Conservation (phyloP, 2,329 filamentous ascomycete species). For the Chaetomiaceae sp. region DNA sequence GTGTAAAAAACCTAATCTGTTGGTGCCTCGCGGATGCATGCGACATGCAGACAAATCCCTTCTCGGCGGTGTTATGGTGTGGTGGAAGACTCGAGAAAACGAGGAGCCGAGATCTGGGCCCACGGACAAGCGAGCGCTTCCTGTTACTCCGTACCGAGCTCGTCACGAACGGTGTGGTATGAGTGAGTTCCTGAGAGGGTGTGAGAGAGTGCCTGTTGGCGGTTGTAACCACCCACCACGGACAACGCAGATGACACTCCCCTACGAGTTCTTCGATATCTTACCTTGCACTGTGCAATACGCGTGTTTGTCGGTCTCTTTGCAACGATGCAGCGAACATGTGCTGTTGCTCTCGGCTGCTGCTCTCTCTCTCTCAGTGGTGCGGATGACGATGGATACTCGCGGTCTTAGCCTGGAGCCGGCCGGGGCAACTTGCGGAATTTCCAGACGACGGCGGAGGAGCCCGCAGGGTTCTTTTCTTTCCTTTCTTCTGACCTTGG, state of each 20-base stretch:
- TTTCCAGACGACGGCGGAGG: background rate
- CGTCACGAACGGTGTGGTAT: no score
- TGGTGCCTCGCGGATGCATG: slow-evolving; percentile 4
- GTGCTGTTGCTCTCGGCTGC: background rate
- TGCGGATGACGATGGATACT: slow-evolving; percentile 7
- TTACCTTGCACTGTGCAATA: background rate
- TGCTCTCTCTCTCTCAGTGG: background rate
- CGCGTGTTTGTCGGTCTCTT: background rate
- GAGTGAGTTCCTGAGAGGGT: no score
- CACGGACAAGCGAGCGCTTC: background rate
- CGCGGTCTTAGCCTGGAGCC: slow-evolving; percentile 11
- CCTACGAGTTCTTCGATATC: background rate
- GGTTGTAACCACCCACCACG: background rate
- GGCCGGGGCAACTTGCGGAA: background rate
- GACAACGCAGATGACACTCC: background rate
- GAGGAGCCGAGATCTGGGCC: background rate
- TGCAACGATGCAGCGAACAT: background rate
- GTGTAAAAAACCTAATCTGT: slow-evolving; percentile 7
- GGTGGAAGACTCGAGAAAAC: background rate
- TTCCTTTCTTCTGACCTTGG: background rate
- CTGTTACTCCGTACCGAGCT: no score
- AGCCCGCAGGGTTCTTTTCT: background rate
- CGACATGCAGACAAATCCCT: background rate
- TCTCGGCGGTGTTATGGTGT: background rate
- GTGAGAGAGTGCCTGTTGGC: background rate